Evolutionary conservation across 2,329 filamentous ascomycete species (phyloP), one percentile per base, ranked within the genome.

Genomic region (Hymenoscyphus linearis): DNA sequence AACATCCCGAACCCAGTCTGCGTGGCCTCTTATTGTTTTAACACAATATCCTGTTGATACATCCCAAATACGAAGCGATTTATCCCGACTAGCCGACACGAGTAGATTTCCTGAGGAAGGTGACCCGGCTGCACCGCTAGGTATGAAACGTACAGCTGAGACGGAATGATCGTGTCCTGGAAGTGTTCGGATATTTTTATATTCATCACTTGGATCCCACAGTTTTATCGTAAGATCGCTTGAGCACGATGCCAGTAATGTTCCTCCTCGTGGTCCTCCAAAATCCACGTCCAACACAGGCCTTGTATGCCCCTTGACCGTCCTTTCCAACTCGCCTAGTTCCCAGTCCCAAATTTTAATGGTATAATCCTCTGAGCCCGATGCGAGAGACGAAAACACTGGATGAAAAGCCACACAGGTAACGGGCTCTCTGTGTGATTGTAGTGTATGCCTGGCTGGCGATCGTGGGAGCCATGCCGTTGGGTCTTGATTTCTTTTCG

Each of bases 321-420:
- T 97, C 64, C 88, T 81, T 74, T 97, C 93, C 3, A 96, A 80
- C 75, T 97, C 93, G 55, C 93, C 93, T 26, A 96, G 77, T 71
- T 97, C 93, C 89, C 92, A 97, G 72, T 97, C 93, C 93, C 93
- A 97, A 60, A 97, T 93, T 72, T 97, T 97, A 74, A 98, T 96
- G 7, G 90, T 96, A 59, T 85, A 90, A 74, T 97, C 93, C 74
- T 96, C 93, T 9, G 92, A 96, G 16, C 90, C 93, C 0, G 91
- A 95, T 10, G 93, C 93, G 25, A 97, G 80, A 4, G 90, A 93
- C 10, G 91, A 93, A 76, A 96, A 97, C 35, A 95, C 82, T 0
- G 93, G 93, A 73, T 97, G 93, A 72, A 97, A 97, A 16, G 93
- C 93, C 61, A 97, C 86, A 70, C 91, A 93, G 60, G 88, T 96